These are phyloP conservation scores for Ailanthus altissimus DNA, from an alignment of 345 rosid species.

Conservation along the genomic window DNA sequence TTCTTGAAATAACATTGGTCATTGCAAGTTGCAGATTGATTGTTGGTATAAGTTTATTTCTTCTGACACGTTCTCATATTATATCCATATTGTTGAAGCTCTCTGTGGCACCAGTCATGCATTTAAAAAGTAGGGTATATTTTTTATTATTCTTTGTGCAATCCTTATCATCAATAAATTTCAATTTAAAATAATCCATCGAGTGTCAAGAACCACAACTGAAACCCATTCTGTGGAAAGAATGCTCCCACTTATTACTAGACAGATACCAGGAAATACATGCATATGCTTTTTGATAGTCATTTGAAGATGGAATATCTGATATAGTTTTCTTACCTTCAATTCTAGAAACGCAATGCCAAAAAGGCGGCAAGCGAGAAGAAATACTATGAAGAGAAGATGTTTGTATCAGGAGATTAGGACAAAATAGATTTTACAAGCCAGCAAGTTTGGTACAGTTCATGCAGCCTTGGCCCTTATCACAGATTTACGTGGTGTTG, in stretches of 20 bases:
- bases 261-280: too few relatives aligned
- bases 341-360: conserved; percentile 60
- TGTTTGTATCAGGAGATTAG: conserved; percentile 56
- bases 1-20: not conserved
- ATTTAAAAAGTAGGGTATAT: not conserved
- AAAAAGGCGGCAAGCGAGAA: conserved; percentile 65
- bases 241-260: not conserved
- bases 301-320: not conserved
- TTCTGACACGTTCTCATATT: not conserved
- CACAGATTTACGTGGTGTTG: conserved; percentile 5
- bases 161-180: not conserved
- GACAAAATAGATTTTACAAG: not conserved
- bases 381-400: conserved; percentile 66
- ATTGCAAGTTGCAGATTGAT: not conserved
- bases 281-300: not conserved
- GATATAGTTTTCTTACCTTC: not conserved
- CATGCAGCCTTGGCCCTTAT: conserved; percentile 14
- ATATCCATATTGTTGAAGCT: not conserved
- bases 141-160: not conserved
- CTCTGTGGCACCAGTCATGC: not conserved
- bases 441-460: conserved; percentile 26
- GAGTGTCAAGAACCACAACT: not conserved
- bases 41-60: not conserved
- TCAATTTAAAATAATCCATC: not conserved
- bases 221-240: not conserved